These are phyloP conservation scores for Phytophthora podocarpi DNA, from an alignment of 352 stramenopile genomes.

Conservation along the genomic window DNA sequence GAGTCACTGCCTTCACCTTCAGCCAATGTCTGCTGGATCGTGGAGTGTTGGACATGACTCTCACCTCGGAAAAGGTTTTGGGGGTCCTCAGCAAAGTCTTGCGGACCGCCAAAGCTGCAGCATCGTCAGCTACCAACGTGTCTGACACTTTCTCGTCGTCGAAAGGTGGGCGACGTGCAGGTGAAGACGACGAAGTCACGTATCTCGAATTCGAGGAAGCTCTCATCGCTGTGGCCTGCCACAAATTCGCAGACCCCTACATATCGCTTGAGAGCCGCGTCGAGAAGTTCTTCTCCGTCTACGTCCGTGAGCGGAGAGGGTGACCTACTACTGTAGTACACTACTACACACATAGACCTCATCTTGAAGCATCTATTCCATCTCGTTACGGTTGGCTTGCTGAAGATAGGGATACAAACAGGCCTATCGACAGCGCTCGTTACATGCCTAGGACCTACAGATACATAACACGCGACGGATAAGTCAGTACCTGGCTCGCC, in stretches of 20 bases:
- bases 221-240: conserved; percentile 69
- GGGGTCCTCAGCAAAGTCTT: conserved; percentile 63
- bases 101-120: conserved; percentile 15
- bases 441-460: conserved; percentile 28
- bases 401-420: conserved; percentile 11
- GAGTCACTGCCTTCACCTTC: conserved; percentile 68
- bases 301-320: conserved; percentile 44
- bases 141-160: background rate
- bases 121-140: background rate
- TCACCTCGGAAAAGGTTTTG: conserved; percentile 66
- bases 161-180: conserved; percentile 10
- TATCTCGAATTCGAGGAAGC: conserved; percentile 76
- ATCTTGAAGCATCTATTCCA: conserved; percentile 24
- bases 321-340: background rate
- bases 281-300: conserved; percentile 78
- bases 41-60: conserved; percentile 60
- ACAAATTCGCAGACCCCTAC: conserved; percentile 83
- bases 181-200: conserved; percentile 58
- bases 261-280: conserved; percentile 77
- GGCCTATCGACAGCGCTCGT: conserved; percentile 13
- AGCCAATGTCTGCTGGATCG: conserved; percentile 67
- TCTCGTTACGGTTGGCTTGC: conserved; percentile 15
- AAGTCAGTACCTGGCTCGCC: background rate
- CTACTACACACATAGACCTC: background rate
- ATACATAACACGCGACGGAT: conserved; percentile 12